Base-by-base conservation (phyloP, 2,329 filamentous ascomycete genomes). In the Alternaria sp. region DNA sequence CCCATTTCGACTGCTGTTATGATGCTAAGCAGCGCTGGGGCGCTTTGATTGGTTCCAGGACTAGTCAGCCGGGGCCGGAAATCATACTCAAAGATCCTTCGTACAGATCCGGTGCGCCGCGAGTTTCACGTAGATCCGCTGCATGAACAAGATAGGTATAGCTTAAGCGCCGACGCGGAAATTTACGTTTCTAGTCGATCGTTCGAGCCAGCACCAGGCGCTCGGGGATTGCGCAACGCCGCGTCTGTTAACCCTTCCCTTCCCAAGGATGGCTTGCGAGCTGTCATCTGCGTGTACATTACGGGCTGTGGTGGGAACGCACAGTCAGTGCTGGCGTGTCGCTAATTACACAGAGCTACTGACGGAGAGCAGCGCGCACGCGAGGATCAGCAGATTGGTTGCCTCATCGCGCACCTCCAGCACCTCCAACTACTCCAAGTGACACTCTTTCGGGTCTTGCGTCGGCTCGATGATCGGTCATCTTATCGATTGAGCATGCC, bases 161-260 rank as follows among this genome's bases (percentile, higher is more conserved):
- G 73, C 60, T 64, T 61, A 66, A 64, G 72, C 68, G 71, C 75
- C 57, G 66, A 69, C 71, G 67, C 73, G 73, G 73, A 77, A 77
- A 76, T 78, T 76, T 74, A 74, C 68, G 70, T 69, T 65, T 70
- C 69, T 67, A 75, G 71, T 68, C 68, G 71, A 76, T 77, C 70
- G 68, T 71, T 72, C 66, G 68, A 68, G 72, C 68, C 68, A 65
- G 74, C 71, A 73, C 78, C 77, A 77, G 78, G 73, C 70, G 71
- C 72, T 75, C 76, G 78, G 78, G 75, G 74, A 79, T 79, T 79
- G 76, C 75, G 75, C 75, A 79, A 79, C 73, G 74, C 73, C 74
- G 74, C 73, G 67, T 69, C 50, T 66, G 67, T 66, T 61, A 53
- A 67, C 55, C 67, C 64, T 66, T 74, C 68, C 67, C 68, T 73